Evolutionary conservation across 495 filamentous ascomycete species (phyloP).

Genomic region (Xylaria flabelliformis): DNA sequence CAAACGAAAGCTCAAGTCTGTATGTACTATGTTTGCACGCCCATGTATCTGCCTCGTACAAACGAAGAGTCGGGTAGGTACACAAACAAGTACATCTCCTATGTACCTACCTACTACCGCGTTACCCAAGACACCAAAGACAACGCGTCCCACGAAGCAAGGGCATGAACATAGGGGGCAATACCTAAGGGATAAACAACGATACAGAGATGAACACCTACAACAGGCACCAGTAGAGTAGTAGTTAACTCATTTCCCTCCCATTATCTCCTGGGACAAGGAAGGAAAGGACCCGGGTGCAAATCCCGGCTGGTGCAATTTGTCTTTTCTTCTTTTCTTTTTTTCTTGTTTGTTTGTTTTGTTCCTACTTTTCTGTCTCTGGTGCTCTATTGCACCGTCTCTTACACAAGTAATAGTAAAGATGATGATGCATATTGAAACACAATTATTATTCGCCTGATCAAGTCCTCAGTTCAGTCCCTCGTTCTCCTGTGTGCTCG

Average conservation of each 20-base stretch:
- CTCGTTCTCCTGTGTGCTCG: background rate
- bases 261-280: constrained; percentile 15
- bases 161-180: background rate
- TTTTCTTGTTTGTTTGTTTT: background rate
- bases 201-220: background rate
- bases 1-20: background rate
- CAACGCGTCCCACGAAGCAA: background rate
- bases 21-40: background rate
- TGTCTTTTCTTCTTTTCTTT: constrained; percentile 13
- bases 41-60: background rate
- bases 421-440: too few relatives aligned
- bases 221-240: constrained; percentile 37
- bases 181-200: background rate
- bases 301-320: constrained; percentile 41
- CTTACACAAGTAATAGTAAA: too few relatives aligned
- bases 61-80: background rate
- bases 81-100: background rate
- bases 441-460: background rate
- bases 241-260: constrained; percentile 41
- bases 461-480: background rate
- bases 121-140: background rate
- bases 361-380: background rate
- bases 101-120: background rate
- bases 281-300: constrained; percentile 44
- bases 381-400: background rate